Conservation (phyloP, 2,329 filamentous ascomycete species). For the Aaosphaeria arxii region DNA sequence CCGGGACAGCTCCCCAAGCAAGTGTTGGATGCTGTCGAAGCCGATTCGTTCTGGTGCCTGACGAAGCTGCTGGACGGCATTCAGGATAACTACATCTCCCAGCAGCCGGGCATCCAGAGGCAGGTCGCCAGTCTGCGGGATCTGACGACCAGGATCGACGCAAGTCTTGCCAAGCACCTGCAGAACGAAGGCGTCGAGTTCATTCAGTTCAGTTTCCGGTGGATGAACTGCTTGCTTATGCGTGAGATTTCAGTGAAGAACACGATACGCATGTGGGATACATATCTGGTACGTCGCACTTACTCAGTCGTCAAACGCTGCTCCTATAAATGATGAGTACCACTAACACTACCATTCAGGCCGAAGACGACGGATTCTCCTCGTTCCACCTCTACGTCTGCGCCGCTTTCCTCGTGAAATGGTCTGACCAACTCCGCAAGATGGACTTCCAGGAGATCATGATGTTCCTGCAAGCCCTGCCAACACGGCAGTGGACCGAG, state of each 20-base stretch:
- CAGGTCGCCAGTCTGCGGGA: conserved; percentile 88
- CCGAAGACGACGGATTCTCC: conserved; percentile 97
- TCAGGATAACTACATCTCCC: conserved; percentile 98
- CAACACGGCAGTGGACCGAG: conserved; percentile 91
- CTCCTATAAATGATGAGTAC: too few relatives aligned
- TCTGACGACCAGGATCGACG: conserved; percentile 86
- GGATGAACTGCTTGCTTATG: conserved; percentile 99
- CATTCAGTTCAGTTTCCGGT: conserved; percentile 98
- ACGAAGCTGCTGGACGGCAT: conserved; percentile 98
- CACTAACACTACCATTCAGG: conserved; percentile 50
- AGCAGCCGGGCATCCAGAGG: conserved; percentile 92
- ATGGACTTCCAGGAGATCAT: conserved; percentile 99
- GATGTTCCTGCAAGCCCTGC: conserved; percentile 97
- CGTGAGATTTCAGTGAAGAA: conserved; percentile 94
- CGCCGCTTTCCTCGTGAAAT: conserved; percentile 95
- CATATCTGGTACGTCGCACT: conserved; percentile 73
- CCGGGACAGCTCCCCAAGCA: conserved; percentile 87
- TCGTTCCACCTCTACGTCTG: conserved; percentile 98
- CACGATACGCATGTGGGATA: conserved; percentile 99
- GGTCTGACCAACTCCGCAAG: conserved; percentile 89
- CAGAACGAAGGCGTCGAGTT: conserved; percentile 93
- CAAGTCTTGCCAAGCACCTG: conserved; percentile 78
- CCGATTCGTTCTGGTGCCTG: conserved; percentile 97
- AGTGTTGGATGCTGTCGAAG: conserved; percentile 93
- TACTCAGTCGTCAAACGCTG: background rate